phyloP scores from a whole-genome alignment of 2,329 filamentous ascomycete genomes.

The Arthrobotrys megalospora region DNA sequence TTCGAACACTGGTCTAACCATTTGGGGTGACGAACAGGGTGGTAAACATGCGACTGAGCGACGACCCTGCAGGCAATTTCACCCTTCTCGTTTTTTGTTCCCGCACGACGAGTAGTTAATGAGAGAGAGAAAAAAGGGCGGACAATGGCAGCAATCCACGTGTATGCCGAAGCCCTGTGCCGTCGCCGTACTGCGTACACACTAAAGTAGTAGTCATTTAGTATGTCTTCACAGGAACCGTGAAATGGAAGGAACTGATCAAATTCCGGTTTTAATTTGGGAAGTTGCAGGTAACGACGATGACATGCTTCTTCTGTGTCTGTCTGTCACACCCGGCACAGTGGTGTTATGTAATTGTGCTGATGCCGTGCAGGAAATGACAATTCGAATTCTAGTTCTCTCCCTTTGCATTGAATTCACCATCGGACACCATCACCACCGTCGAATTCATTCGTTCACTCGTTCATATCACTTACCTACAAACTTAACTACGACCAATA shows the following conservation, averaged over 20 bases:
- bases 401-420: too few relatives aligned
- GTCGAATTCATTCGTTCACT: not conserved
- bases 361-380: not conserved
- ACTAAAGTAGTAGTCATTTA: not conserved
- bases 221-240: not conserved
- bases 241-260: not conserved
- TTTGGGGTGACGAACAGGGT: conserved; percentile 16
- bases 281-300: conserved; percentile 24
- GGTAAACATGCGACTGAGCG: conserved; percentile 48
- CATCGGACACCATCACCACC: not conserved
- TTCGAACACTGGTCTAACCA: not conserved
- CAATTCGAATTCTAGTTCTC: too few relatives aligned
- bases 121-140: not conserved
- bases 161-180: conserved; percentile 25
- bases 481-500: too few relatives aligned
- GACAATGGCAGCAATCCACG: conserved; percentile 21
- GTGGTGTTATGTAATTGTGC: not conserved
- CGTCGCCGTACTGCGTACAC: not conserved
- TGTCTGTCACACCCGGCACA: conserved; percentile 4
- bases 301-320: conserved; percentile 6
- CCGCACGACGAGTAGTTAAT: not conserved
- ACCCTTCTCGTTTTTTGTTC: not conserved
- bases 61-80: conserved; percentile 52
- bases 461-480: not conserved
- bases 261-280: conserved; percentile 5